A percentile compares a stretch with the other conserved stretches of the same genome.
These are phyloP conservation scores for Penicillium pulvis DNA, from an alignment of 495 filamentous ascomycete species.

Conservation along the genomic window DNA sequence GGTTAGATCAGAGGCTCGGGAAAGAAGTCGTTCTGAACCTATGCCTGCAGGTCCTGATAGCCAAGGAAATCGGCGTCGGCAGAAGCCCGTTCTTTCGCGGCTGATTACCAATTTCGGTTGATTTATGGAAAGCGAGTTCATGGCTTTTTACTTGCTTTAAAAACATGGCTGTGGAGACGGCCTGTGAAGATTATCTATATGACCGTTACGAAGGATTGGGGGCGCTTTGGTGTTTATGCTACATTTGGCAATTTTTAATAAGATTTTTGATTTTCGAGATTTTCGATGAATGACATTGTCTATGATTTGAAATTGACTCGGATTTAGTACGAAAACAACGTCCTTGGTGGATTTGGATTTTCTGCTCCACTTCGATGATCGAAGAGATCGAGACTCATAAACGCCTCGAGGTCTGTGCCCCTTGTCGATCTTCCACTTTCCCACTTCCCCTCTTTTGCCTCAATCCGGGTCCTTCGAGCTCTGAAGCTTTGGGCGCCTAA, in stretches of 20 bases:
- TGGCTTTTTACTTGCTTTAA: not conserved
- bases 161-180: slow-evolving; percentile 1
- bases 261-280: not conserved
- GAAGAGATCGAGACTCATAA: slow-evolving; percentile 15
- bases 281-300: not conserved
- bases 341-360: not conserved
- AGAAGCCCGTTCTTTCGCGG: slow-evolving; percentile 43
- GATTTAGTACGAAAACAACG: too few relatives aligned
- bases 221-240: slow-evolving; percentile 7
- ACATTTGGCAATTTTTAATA: not conserved
- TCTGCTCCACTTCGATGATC: not conserved
- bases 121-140: not conserved
- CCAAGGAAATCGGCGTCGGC: slow-evolving; percentile 19
- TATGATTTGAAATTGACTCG: not conserved
- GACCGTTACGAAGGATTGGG: not conserved
- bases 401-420: slow-evolving; percentile 16
- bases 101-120: slow-evolving; percentile 44
- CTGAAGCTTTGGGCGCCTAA: slow-evolving; percentile 16
- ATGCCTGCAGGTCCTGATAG: slow-evolving; percentile 13
- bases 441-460: slow-evolving; percentile 4
- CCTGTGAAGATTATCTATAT: not conserved
- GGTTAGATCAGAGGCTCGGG: slow-evolving; percentile 18
- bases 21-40: slow-evolving; percentile 29
- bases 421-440: slow-evolving; percentile 18
- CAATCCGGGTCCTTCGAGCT: not conserved